Conservation (phyloP, 1,139 yeast genomes). For the Kodamaea sp. region DNA sequence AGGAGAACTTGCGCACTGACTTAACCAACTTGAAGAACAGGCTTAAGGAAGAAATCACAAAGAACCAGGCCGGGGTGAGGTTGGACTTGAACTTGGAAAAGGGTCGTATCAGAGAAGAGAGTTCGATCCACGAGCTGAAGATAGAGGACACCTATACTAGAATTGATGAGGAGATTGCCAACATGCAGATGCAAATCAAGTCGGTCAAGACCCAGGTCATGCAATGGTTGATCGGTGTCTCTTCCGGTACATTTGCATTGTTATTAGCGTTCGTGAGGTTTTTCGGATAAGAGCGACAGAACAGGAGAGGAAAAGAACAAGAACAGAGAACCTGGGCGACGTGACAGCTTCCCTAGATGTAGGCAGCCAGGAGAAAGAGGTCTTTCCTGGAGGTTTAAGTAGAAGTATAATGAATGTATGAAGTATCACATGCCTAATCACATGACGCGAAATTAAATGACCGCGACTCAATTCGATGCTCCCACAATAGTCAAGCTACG, state of each 20-base stretch:
- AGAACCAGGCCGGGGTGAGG: slow-evolving; percentile 86
- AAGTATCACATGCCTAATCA: background rate
- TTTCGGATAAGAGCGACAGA: slow-evolving; percentile 41
- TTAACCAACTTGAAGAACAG: slow-evolving; percentile 82
- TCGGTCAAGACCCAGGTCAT: slow-evolving; percentile 92
- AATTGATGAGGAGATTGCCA: slow-evolving; percentile 92
- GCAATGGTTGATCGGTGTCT: slow-evolving; percentile 98
- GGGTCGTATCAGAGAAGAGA: slow-evolving; percentile 93
- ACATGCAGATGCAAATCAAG: slow-evolving; percentile 92
- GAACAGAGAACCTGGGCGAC: background rate
- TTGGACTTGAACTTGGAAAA: slow-evolving; percentile 89
- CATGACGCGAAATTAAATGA: background rate
- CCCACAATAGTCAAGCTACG: background rate
- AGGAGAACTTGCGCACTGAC: slow-evolving; percentile 81
- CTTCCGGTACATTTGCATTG: slow-evolving; percentile 96
- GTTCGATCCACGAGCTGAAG: slow-evolving; percentile 87
- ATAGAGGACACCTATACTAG: slow-evolving; percentile 94
- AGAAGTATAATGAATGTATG: background rate
- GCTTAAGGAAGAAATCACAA: slow-evolving; percentile 88
- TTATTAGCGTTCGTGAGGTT: slow-evolving; percentile 88
- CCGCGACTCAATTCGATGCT: background rate
- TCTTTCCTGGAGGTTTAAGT: no score
- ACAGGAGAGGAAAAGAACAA: background rate
- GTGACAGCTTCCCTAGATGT: background rate
- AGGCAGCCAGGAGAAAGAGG: no score